Evolutionary conservation across 169 alveolate genomes (phyloP), one percentile per base, ranked within the genome.

Genomic region (Babesia ovata): DNA sequence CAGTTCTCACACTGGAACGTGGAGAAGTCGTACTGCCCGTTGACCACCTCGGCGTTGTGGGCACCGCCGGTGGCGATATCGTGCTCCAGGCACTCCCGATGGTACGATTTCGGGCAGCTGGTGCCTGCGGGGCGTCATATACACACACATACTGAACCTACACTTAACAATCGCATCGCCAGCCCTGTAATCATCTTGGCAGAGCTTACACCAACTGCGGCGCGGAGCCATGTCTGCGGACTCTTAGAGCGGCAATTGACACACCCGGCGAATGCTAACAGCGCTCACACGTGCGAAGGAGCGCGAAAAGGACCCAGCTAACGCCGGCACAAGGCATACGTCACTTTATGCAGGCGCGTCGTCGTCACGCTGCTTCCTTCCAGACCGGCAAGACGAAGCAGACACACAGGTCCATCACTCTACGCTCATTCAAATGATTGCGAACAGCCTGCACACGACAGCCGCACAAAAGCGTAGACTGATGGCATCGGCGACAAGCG

Each of bases 1-100:
- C 94, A 91, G 71, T 89, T 87, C 54, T 91, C 92, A 33, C 94
- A 70, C 69, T 87, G 86, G 86, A 88, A 88, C 49, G 74, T 76
- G 46, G 73, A 50, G 45, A 84, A 87, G 46, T 78, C 94, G 53
- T 84, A 63, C 61, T 70, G 85, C 7, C 87, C 87, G 24, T 65
- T 75, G 22, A 66, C 84, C 8, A 75, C 52, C 36, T 82, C 74
- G 24, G 75, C 84, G 63, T 44, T 58, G 46, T 88, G 86, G 22
- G 57, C 86, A 24, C 71, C 67, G 44, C 42, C 66, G 0, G 85
- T 63, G 22, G 75, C 63, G 8, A 84, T 58, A 42, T 90, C 91
- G 22, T 88, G 88, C 50, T 86, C 91, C 57, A 90, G 86, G 50
- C 94, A 90, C 75, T 90, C 94, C 48, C 79, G 59, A 62, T 90